These are phyloP conservation scores for Chrysoporthe deuterocubensis DNA, from an alignment of 2,329 filamentous ascomycete species.

Conservation along the genomic window DNA sequence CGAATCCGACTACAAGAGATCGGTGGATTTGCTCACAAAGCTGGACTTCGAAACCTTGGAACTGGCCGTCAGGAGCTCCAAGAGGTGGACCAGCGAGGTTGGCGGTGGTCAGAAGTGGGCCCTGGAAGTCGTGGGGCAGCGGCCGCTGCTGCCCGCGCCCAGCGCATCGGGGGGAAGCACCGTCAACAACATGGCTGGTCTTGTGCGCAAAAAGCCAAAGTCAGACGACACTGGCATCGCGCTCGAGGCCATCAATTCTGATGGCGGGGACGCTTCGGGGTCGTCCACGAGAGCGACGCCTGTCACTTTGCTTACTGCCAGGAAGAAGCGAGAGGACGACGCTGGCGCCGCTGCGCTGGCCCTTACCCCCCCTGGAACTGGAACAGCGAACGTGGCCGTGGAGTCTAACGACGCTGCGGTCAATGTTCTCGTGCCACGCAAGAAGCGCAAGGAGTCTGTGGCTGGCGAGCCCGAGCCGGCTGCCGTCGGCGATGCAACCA, in stretches of 20 bases:
- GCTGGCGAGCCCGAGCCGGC: constrained; percentile 26
- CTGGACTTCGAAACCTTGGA: constrained; percentile 73
- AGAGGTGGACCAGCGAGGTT: constrained; percentile 72
- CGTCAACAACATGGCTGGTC: constrained; percentile 53
- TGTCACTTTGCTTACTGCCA: constrained; percentile 21
- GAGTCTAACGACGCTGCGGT: neutral
- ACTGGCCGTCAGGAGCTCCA: constrained; percentile 66
- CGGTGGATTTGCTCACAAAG: constrained; percentile 70
- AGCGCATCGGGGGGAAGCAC: constrained; percentile 20
- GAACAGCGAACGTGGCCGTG: neutral
- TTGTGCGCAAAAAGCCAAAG: constrained; percentile 45
- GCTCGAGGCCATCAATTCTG: neutral
- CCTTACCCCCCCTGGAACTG: constrained; percentile 7
- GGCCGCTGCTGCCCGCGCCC: neutral
- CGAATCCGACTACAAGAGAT: constrained; percentile 67
- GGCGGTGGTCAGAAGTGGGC: constrained; percentile 59
- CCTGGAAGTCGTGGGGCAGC: constrained; percentile 49
- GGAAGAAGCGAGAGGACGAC: constrained; percentile 22
- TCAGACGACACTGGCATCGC: constrained; percentile 47
- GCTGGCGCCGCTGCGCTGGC: neutral
- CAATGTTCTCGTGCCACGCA: constrained; percentile 23
- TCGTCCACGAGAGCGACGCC: neutral
- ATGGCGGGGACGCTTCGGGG: neutral
- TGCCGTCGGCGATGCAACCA: constrained; percentile 9
- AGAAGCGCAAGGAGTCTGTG: constrained; percentile 26